Evolutionary conservation across 805 yeast genomes (phyloP), one percentile per base, ranked within the genome.

Genomic region (Cephaloascus fragrans): DNA sequence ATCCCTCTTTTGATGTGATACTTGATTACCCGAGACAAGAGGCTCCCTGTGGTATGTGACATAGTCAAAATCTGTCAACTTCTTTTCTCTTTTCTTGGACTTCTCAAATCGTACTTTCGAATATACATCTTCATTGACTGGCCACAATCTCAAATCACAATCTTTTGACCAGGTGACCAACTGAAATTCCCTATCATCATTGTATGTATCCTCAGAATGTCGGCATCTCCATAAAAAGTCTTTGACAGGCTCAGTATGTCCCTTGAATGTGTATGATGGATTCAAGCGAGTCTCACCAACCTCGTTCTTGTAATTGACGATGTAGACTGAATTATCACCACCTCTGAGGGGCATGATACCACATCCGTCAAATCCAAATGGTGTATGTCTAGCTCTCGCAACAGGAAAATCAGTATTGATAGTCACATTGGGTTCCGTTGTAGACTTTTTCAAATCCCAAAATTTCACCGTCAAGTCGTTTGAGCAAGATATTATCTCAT

Each of bases 151-250:
- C 42, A 93, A 62, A 52, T 86, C 95, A 47, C 80, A 75, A 53
- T 93, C 97, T 38, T 84, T 79, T 1, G 95, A 81, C 97, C 97
- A 90, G 0, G 97, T 86, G 1, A 93, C 90, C 37, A 93, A 57
- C 56, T 93, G 97, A 52, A 76, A 93, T 42, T 89, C 96, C 39
- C 90, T 67, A 61, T 85, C 87, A 47, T 79, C 80, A 12, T 72
- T 49, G 0, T 51, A 56, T 2, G 66, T 54, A 34, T 64, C 64
- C 3, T 64, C 55, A 1, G 69, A 55, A 41, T 77, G 73, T 29
- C 87, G 67, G 5, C 76, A 64, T 46, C 97, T 67, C 96, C 96
- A 90, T 1, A 88, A 62, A 51, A 90, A 88, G 52, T 93, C 97
- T 32, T 80, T 81, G 15, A 93, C 81, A 1, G 93, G 83, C 37